Base-by-base conservation (phyloP, 768 basidiomycete species). In the Russula olivacea region DNA sequence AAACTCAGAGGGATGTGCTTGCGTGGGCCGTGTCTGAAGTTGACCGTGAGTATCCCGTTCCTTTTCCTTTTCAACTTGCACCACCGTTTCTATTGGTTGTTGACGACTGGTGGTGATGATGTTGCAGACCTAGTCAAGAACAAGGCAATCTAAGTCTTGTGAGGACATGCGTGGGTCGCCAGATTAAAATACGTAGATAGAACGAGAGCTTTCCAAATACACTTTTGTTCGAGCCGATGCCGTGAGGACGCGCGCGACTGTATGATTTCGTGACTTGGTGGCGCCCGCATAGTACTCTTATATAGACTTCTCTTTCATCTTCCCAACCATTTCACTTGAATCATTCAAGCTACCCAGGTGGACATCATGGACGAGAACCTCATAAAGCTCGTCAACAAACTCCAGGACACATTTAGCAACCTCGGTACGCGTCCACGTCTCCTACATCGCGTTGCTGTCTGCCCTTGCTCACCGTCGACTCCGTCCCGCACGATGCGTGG, bases 361-460 rank as follows among this genome's bases (percentile, higher is more conserved):
- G 34, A 55, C 69, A 72, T 23, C 66, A 98, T 98, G 95, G 95
- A 98, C 75, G 85, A 88, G 47, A 92, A 96, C 73, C 85, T 98
- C 65, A 98, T 98, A 68, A 87, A 88, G 70, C 83, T 96, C 15
- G 95, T 98, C 49, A 97, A 97, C 79, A 90, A 87, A 77, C 86
- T 98, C 59, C 94, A 98, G 77, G 92, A 93, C 70, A 93, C 91
- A 61, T 93, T 93, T 77, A 83, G 79, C 75, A 92, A 93, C 70
- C 82, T 93, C 56, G 91, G 91, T 91, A 68, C 68, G 88, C 77
- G 55, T 55, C 36, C 58, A 43, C 67, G 58, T 9, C 23, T 25
- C 17, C 45, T 21, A 28, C 25, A 55, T 43, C 41, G n/a, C 50
- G 36, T 38, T 48, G 61, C 59, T 68, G 52, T 63, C 17, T 56